Base-by-base conservation (phyloP, 129 eudicot genomes). In the Gnaphalium uliginosum region DNA sequence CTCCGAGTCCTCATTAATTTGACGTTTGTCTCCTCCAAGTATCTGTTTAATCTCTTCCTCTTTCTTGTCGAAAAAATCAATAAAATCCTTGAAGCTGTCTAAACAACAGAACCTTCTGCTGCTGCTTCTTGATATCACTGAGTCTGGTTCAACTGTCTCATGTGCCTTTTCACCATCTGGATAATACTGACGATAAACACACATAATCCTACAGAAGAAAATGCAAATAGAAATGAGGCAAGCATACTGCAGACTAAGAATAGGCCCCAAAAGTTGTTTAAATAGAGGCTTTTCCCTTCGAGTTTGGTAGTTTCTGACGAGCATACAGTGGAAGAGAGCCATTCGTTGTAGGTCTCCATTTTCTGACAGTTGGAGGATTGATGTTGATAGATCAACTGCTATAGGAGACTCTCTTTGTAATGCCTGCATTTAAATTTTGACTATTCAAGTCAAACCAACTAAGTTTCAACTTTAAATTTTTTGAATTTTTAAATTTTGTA, bases 261-360 rank as follows among this genome's bases (percentile, higher is more conserved):
- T 51, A 86, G 80, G 22, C 87, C 87, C 89, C 89, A 86, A 65
- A 86, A 86, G 79, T 80, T 86, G 17, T 13, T 73, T n/a, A 86
- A 73, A 8, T 84, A 80, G 13, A 82, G 89, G 51, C 67, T 71
- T 18, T 35, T 68, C 0, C 51, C 65, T n/a, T 82, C 83, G n/a
- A 59, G 32, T 71, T 71, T 23, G 10, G n/a, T 50, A 26, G 11
- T 30, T 57, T 69, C 61, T 8, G 62, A 65, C 4, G 82, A 59
- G 75, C 82, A 84, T 4, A 4, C n/a, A 56, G 62, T 77, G 17
- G 24, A 60, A 14, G 79, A 32, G 1, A 84, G 75, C 87, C 84
- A 84, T 59, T 84, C 80, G 76, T 61, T 80, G 82, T 54, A 84
- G 85, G 11, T 76, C 79, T 9, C 84, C 87, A 0, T 72, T 84